Conservation (phyloP, 345 rosid genomes). For the Moricandia moricandioides region DNA sequence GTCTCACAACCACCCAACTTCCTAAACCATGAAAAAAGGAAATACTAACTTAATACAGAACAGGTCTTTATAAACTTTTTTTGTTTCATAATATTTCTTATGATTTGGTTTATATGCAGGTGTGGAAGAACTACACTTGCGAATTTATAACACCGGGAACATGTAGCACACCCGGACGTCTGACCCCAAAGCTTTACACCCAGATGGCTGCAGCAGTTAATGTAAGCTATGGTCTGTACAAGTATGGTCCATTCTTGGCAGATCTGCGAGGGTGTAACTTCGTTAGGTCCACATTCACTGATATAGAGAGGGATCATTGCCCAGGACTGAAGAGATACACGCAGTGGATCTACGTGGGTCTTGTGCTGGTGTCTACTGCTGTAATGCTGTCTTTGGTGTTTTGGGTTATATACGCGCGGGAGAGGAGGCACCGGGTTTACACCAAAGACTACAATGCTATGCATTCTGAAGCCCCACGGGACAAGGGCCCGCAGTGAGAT, state of each 20-base stretch:
- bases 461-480: slow-evolving; percentile 33
- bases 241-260: slow-evolving; percentile 79
- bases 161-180: slow-evolving; percentile 70
- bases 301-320: slow-evolving; percentile 50
- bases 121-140: slow-evolving; percentile 63
- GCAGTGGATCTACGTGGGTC: slow-evolving; percentile 72
- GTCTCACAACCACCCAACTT: too few relatives aligned
- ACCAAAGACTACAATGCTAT: slow-evolving; percentile 48
- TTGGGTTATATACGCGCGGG: slow-evolving; percentile 87
- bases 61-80: too few relatives aligned
- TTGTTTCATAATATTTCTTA: too few relatives aligned
- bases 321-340: slow-evolving; percentile 61
- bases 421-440: slow-evolving; percentile 78
- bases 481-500: slow-evolving; percentile 36
- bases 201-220: slow-evolving; percentile 74
- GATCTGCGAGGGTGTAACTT: slow-evolving; percentile 69
- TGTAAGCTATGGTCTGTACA: slow-evolving; percentile 72
- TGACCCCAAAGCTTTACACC: slow-evolving; percentile 60
- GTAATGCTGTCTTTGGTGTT: slow-evolving; percentile 90
- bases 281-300: slow-evolving; percentile 72
- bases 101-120: slow-evolving; percentile 37
- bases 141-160: slow-evolving; percentile 47
- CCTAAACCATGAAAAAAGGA: too few relatives aligned
- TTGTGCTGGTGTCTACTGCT: slow-evolving; percentile 69
- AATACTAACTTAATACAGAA: too few relatives aligned